Evolutionary conservation across 2,329 filamentous ascomycete genomes (phyloP), one percentile per base, ranked within the genome.

Genomic region (Ustulina deusta): DNA sequence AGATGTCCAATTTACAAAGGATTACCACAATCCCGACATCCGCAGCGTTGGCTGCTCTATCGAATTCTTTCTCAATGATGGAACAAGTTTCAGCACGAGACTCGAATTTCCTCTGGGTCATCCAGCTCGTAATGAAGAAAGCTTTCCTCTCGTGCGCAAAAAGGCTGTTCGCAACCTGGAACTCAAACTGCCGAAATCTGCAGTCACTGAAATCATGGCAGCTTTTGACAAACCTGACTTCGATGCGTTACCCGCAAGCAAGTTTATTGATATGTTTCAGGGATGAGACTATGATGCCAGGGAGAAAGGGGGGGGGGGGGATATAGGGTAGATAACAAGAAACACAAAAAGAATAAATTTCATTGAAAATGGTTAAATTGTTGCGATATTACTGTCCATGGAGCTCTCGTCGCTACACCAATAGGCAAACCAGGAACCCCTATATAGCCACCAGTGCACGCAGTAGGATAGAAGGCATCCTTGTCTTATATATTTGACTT

Each of bases 1-100:
- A 59, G 71, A 73, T 20, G 46, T 34, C 11, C 58, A 73, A 27
- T 59, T 72, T 6, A 73, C 71, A 7, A 27, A 20, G 34, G 68
- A 73, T 42, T 72, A 73, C 22, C 65, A 70, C 29, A 68, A 72
- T 25, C 68, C 63, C 1, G 68, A 70, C 0, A 69, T 70, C 11
- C 61, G 68, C 25, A 70, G 68, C 15, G 57, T 64, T 29, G 69
- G 55, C 4, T 65, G 63, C 34, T 55, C 65, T 2, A 66, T 72
- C 15, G 63, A 66, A 6, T 57, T 72, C 20, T 46, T 15, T 4
- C 40, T 72, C 27, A 68, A 70, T 11, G 63, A 69, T 17, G 71
- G 69, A 1, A 63, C 61, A 4, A 25, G 32, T 6, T 56, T 70
- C 6, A 65, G 34, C 29, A 54, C 46, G 13, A 44, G 58, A n/a